Conservation (phyloP, 2,329 filamentous ascomycete genomes). For the Delphinella strobiligena region DNA sequence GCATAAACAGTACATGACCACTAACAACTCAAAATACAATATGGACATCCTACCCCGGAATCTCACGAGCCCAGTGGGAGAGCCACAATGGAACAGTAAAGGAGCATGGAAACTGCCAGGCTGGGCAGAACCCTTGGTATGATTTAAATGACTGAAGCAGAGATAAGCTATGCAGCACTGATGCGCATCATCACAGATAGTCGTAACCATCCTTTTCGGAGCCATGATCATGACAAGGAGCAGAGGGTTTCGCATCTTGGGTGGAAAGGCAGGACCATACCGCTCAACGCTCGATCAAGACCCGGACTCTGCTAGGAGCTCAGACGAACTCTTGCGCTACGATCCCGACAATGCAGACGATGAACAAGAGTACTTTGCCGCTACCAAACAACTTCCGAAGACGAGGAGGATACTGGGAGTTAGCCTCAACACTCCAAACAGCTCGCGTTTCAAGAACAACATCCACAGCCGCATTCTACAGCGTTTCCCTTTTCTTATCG, state of each 20-base stretch:
- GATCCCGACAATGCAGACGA: slow-evolving; percentile 25
- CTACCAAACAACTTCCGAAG: slow-evolving; percentile 34
- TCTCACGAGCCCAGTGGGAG: slow-evolving; percentile 11
- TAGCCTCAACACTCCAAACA: slow-evolving; percentile 43
- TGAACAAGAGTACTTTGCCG: slow-evolving; percentile 20
- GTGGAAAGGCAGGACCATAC: slow-evolving; percentile 14
- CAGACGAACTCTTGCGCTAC: slow-evolving; percentile 27
- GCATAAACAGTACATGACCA: too few relatives aligned
- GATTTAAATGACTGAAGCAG: slow-evolving; percentile 5
- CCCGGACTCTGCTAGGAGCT: slow-evolving; percentile 22
- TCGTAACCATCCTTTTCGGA: slow-evolving; percentile 36
- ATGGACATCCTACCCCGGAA: background rate
- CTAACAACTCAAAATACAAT: too few relatives aligned
- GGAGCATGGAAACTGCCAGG: slow-evolving; percentile 30
- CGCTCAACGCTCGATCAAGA: slow-evolving; percentile 22
- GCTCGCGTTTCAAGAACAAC: slow-evolving; percentile 48
- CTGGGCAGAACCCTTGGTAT: slow-evolving; percentile 29
- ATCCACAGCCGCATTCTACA: slow-evolving; percentile 51
- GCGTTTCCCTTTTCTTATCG: slow-evolving; percentile 57
- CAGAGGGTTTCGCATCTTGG: slow-evolving; percentile 31
- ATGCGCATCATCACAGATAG: slow-evolving; percentile 26
- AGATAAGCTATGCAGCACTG: background rate
- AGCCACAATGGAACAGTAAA: slow-evolving; percentile 27
- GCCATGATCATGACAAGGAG: slow-evolving; percentile 38
- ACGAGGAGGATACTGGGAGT: slow-evolving; percentile 40